Base-by-base conservation (phyloP, 495 filamentous ascomycete genomes). In the Xylaria flabelliformis region DNA sequence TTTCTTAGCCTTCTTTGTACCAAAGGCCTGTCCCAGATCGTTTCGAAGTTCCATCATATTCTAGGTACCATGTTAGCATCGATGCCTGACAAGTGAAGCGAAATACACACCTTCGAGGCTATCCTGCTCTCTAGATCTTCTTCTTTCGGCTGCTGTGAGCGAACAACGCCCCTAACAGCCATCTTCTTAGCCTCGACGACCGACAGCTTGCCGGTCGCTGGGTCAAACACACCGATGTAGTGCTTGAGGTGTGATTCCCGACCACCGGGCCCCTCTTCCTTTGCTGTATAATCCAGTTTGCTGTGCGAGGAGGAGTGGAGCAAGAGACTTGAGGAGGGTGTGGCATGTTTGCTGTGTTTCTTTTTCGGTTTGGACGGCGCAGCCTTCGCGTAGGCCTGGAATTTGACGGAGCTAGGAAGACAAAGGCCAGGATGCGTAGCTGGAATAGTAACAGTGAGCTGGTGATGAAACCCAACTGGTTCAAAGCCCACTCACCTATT, bases 1-100 rank as follows among this genome's bases (percentile, higher is more conserved):
- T 82, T 97, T 97, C 85, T 92, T 92, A 3, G 97, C 90, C 83
- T 97, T 97, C 84, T 94, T 97, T 44, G 94, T 97, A 74, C 96
- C 97, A 83, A 99, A 99, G 62, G 91, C 90, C 76, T 93, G 88
- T 72, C 94, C 96, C 6, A 99, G 91, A 46, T 90, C 88, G 56
- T 88, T 90, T 72, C 89, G 89, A 77, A 85, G 85, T 36, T 88
- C 86, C 75, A 86, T 83, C 75, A 88, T 84, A 51, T 84, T 88
- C 86, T 89, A 78, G 80, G 46, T 59, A n/a, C 19, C 51, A 46
- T 64, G 73, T 81, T 74, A 85, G 76, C 58, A 64, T 41, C 29
- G 17, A 34, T 21, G 10, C 21, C 39, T 12, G 46, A 58, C 55
- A 41, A 34, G 53, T 67, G 41, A 61, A 55, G 12, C 19, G 48